phyloP scores from a whole-genome alignment of 805 yeast species.

The Spathaspora gorwiae region DNA sequence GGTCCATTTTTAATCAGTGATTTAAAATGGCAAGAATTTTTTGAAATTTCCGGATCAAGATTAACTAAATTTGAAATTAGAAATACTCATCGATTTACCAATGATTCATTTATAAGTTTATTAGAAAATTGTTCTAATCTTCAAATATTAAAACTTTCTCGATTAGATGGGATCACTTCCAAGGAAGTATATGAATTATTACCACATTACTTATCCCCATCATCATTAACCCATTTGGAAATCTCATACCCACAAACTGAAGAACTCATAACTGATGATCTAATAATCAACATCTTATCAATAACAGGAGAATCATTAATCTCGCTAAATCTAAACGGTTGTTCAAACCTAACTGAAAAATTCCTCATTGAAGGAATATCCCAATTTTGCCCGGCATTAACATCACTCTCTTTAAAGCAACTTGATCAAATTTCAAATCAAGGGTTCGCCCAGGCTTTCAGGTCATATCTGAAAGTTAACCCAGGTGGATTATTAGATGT shows the following conservation, averaged over 20 bases:
- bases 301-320: slow-evolving; percentile 58
- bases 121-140: slow-evolving; percentile 55
- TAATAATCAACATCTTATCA: slow-evolving; percentile 55
- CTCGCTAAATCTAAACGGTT: slow-evolving; percentile 64
- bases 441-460: slow-evolving; percentile 58
- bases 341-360: slow-evolving; percentile 65
- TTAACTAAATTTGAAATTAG: slow-evolving; percentile 58
- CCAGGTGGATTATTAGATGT: slow-evolving; percentile 55
- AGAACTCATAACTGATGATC: slow-evolving; percentile 63
- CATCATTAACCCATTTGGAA: slow-evolving; percentile 53
- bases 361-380: slow-evolving; percentile 53
- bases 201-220: slow-evolving; percentile 51
- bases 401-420: slow-evolving; percentile 52
- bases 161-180: slow-evolving; percentile 69
- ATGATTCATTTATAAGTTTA: slow-evolving; percentile 58
- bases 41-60: slow-evolving; percentile 51
- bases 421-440: slow-evolving; percentile 67
- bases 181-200: slow-evolving; percentile 55
- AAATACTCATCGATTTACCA: slow-evolving; percentile 80
- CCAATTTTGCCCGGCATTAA: slow-evolving; percentile 53
- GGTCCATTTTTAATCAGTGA: slow-evolving; percentile 88
- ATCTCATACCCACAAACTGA: slow-evolving; percentile 65
- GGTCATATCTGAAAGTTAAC: slow-evolving; percentile 46
- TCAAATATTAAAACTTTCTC: slow-evolving; percentile 53
- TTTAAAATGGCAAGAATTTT: slow-evolving; percentile 70